phyloP scores from a whole-genome alignment of 2,329 filamentous ascomycete genomes.

The Mollisiaceae sp. region DNA sequence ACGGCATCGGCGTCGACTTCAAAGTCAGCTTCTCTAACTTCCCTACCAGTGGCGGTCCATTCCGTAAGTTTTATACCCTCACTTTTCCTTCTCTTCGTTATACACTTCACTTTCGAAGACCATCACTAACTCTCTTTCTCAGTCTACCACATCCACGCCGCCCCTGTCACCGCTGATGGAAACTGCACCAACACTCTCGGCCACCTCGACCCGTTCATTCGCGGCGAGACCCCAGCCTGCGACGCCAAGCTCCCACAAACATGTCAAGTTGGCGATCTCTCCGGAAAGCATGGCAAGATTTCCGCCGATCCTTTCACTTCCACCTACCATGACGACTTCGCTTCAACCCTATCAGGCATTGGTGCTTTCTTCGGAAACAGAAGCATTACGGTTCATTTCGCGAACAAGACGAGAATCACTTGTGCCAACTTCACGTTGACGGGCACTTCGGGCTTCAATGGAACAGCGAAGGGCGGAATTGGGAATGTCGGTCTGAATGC shows the following conservation, averaged over 20 bases:
- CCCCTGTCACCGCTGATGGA: slow-evolving; percentile 66
- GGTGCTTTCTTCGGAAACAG: slow-evolving; percentile 68
- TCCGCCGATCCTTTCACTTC: slow-evolving; percentile 53
- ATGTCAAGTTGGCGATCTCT: slow-evolving; percentile 79
- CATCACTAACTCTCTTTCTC: slow-evolving; percentile 9
- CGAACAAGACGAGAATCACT: slow-evolving; percentile 66
- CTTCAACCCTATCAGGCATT: slow-evolving; percentile 56
- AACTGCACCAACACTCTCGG: slow-evolving; percentile 72
- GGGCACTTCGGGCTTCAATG: not conserved
- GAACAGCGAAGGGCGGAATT: too few species aligned
- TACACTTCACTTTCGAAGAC: not conserved
- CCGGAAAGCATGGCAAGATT: slow-evolving; percentile 74
- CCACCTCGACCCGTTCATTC: slow-evolving; percentile 74
- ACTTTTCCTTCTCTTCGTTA: not conserved
- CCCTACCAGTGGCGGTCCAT: slow-evolving; percentile 61
- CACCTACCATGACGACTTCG: slow-evolving; percentile 61
- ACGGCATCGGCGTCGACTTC: slow-evolving; percentile 61
- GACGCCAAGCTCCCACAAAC: slow-evolving; percentile 59
- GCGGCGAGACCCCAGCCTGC: slow-evolving; percentile 63
- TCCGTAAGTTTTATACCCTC: slow-evolving; percentile 53
- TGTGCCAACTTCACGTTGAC: slow-evolving; percentile 64
- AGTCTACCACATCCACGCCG: slow-evolving; percentile 77
- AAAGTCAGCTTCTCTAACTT: slow-evolving; percentile 62
- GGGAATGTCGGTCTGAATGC: too few species aligned
- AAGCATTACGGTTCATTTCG: slow-evolving; percentile 67